These are phyloP conservation scores for Trichosporon sp. DNA, from an alignment of 1,284 basidiomycete genomes.

Conservation along the genomic window DNA sequence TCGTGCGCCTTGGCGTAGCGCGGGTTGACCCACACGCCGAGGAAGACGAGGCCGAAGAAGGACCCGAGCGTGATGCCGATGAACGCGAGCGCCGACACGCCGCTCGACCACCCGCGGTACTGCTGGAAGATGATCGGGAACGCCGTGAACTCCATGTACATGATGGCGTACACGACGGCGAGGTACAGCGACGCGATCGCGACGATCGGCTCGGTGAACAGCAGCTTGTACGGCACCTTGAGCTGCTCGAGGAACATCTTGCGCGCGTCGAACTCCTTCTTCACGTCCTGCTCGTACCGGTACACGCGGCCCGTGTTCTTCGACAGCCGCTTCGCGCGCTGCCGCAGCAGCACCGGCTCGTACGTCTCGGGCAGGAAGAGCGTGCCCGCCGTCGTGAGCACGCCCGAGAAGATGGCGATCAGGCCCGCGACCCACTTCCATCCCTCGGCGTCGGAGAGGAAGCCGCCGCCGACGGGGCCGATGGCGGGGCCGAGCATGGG, in stretches of 20 bases:
- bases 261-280: conserved; percentile 35
- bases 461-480: conserved; percentile 46
- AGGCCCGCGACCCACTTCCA: conserved; percentile 62
- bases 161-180: conserved; percentile 48
- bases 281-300: conserved; percentile 46
- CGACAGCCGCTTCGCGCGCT: conserved; percentile 42
- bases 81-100: conserved; percentile 61
- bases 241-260: conserved; percentile 46
- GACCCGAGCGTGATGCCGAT: conserved; percentile 61
- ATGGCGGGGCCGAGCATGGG: conserved; percentile 51
- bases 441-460: conserved; percentile 38
- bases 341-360: conserved; percentile 48
- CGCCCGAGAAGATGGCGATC: conserved; percentile 54
- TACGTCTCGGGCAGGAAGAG: conserved; percentile 51
- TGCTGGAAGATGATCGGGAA: conserved; percentile 46
- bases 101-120: conserved; percentile 44
- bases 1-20: conserved; percentile 22
- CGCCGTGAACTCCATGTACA: conserved; percentile 45
- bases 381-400: conserved; percentile 38
- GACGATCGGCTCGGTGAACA: conserved; percentile 52
- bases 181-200: conserved; percentile 42
- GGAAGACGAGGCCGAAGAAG: conserved; percentile 56
- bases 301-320: conserved; percentile 47
- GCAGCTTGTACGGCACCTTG: conserved; percentile 47
- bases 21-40: conserved; percentile 45